Base-by-base conservation (phyloP, 2,329 filamentous ascomycete genomes). In the Aspergillus intermedius region DNA sequence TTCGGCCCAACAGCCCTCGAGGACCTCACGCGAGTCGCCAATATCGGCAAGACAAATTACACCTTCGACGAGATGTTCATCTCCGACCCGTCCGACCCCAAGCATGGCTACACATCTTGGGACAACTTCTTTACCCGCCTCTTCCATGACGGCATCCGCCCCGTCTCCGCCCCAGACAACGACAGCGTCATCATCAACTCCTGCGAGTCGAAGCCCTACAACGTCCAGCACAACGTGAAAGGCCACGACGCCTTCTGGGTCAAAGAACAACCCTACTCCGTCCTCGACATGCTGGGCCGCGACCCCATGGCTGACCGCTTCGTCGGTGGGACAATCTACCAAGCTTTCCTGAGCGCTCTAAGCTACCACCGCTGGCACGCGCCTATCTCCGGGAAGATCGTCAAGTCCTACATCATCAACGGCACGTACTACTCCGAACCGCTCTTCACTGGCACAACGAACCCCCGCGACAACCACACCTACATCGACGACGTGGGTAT, bases 321-420 rank as follows among this genome's bases (percentile, higher is more conserved):
- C 55, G 75, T 71, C 0, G 78, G 78, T 7, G 84, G 80, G 2
- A 86, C 81, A 0, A 71, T 87, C 25, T 87, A 86, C 65, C 84
- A 88, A 59, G 84, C 83, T 0, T 87, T 85, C 60, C 68, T 88
- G 4, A 82, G 76, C 4, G 78, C 82, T 0, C 67, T 85, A 44
- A 82, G 77, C 34, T 87, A 88, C 63, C 84, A 87, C 64, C 76
- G 84, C 28, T 87, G 84, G 84, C 83, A 87, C 64, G 64, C 79
- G 0, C 84, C 84, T 17, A 76, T 87, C 0, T 76, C 72, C 7
- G 84, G 84, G 1, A 81, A 62, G 2, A 67, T 87, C 15, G 69
- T 71, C 42, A 77, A 79, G 45, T 76, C 77, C 0, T 81, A 77
- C 49, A 72, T 82, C 1, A 62, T 77, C 8, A 76, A 81, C 32